These are phyloP conservation scores for Crepidotus variabilis DNA, from an alignment of 768 basidiomycete genomes.

Conservation along the genomic window DNA sequence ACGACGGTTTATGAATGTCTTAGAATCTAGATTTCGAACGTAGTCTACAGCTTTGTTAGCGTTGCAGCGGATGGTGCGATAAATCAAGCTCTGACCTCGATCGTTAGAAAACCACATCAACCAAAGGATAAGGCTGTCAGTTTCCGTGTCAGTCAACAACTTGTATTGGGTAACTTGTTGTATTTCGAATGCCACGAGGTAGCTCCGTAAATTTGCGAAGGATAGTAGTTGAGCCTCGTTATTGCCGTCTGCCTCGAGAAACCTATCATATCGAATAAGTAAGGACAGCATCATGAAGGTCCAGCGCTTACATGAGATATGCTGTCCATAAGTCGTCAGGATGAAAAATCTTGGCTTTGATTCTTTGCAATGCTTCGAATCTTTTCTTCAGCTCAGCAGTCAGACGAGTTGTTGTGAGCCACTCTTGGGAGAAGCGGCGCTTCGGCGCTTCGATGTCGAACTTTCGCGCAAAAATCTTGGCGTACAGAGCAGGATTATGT, in stretches of 20 bases:
- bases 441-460: constrained; percentile 38
- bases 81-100: neutral
- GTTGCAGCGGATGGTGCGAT: neutral
- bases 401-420: constrained; percentile 32
- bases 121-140: neutral
- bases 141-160: neutral
- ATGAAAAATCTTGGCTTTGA: constrained; percentile 25
- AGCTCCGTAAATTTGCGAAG: constrained; percentile 35
- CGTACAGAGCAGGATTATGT: constrained; percentile 36
- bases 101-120: neutral
- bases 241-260: constrained; percentile 47
- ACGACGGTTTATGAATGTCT: neutral
- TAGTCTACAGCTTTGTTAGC: neutral
- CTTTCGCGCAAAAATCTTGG: constrained; percentile 39
- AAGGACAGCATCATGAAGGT: neutral
- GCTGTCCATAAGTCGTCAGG: constrained; percentile 49
- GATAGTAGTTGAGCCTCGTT: constrained; percentile 39
- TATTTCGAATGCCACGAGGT: constrained; percentile 17
- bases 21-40: neutral
- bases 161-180: constrained; percentile 7
- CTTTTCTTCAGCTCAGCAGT: constrained; percentile 42
- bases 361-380: constrained; percentile 35
- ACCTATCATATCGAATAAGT: constrained; percentile 13
- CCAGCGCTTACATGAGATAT: constrained; percentile 40
- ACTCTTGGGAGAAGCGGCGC: constrained; percentile 34